A percentile compares a stretch with the other conserved stretches of the same genome.
Evolutionary conservation across 306 rosid species (phyloP).

Genomic region (Acacia confusa): DNA sequence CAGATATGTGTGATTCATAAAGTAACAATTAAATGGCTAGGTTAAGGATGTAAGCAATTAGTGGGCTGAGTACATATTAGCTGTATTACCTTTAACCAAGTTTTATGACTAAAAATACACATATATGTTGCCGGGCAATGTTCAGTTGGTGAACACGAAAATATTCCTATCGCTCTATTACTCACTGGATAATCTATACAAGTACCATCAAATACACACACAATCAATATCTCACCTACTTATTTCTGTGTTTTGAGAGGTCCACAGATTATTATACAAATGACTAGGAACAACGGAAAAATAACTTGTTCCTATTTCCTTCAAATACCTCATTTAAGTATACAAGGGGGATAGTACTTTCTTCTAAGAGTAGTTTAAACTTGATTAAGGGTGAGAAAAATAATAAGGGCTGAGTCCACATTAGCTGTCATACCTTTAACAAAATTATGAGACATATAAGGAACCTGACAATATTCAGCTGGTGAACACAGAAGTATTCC

Average conservation of each 20-base stretch:
- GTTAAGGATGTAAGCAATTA: not conserved
- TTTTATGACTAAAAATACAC: not conserved
- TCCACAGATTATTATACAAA: not conserved
- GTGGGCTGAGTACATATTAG: not conserved
- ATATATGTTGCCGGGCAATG: not conserved
- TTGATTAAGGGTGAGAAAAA: too few species aligned
- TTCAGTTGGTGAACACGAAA: not conserved
- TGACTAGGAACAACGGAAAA: not conserved
- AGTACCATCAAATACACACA: not conserved
- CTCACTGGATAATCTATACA: not conserved
- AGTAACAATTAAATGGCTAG: not conserved
- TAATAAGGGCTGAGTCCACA: too few species aligned
- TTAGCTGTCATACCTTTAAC: too few species aligned
- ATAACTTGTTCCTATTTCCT: slow-evolving; percentile 17
- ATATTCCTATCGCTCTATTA: not conserved
- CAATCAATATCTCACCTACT: not conserved
- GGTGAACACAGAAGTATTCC: too few species aligned
- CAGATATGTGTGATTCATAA: not conserved
- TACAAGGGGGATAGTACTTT: not conserved
- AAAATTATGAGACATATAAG: too few species aligned
- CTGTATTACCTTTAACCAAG: not conserved
- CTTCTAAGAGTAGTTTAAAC: too few species aligned
- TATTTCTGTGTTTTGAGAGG: not conserved
- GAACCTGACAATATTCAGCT: too few species aligned
- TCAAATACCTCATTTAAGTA: not conserved